Evolutionary conservation across 441 rosid genomes (phyloP).

Genomic region (Cnidoscolus chayamansa): DNA sequence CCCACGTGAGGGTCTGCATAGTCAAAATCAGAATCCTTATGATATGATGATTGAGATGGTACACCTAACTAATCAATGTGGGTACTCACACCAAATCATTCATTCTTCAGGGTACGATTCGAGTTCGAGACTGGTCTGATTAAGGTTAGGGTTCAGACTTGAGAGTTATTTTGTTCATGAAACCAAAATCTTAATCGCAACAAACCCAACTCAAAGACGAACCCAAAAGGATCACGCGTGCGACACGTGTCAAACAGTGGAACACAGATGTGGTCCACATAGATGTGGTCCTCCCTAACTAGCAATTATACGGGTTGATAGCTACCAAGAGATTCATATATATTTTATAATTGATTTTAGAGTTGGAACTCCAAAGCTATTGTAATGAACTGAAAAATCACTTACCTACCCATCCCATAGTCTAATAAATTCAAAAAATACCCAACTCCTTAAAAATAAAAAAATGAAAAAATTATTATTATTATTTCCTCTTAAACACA

Average conservation of each 20-base stretch:
- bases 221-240: slow-evolving; percentile 31
- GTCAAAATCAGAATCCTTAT: slow-evolving; percentile 22
- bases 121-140: not conserved
- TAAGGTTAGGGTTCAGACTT: not conserved
- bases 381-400: too few relatives aligned
- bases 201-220: not conserved
- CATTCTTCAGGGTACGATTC: slow-evolving; percentile 26
- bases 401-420: too few relatives aligned
- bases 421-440: too few relatives aligned
- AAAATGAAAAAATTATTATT: too few relatives aligned
- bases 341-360: too few relatives aligned
- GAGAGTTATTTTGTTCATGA: not conserved
- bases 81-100: slow-evolving; percentile 39
- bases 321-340: not conserved
- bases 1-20: slow-evolving; percentile 21
- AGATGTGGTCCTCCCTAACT: slow-evolving; percentile 30
- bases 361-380: too few relatives aligned
- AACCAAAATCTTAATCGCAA: not conserved
- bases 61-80: slow-evolving; percentile 40
- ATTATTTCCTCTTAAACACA: too few relatives aligned
- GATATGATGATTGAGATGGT: slow-evolving; percentile 39
- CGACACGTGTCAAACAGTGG: slow-evolving; percentile 20
- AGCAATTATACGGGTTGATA: slow-evolving; percentile 33
- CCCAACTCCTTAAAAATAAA: too few relatives aligned
- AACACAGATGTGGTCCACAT: slow-evolving; percentile 20